Percentiles rank a stretch among this genome's conserved stretches.
These are phyloP conservation scores for Colletotrichum magnum DNA, from an alignment of 2,329 filamentous ascomycete genomes.

Conservation along the genomic window DNA sequence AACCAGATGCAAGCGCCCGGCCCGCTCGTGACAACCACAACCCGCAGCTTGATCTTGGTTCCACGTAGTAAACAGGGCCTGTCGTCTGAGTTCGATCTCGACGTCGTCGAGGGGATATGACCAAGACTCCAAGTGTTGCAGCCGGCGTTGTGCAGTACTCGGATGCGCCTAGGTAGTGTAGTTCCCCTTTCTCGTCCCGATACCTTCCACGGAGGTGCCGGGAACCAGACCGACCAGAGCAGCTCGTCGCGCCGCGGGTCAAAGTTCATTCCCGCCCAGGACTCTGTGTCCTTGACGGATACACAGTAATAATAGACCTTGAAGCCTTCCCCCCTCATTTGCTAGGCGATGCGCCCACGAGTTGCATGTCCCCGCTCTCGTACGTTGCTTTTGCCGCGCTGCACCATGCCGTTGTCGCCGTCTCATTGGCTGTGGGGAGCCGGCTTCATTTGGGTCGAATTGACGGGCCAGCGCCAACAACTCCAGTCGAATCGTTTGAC, in stretches of 20 bases:
- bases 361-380: slow-evolving; percentile 35
- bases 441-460: slow-evolving; percentile 24
- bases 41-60: background rate
- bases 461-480: slow-evolving; percentile 32
- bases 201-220: background rate
- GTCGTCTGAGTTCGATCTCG: background rate
- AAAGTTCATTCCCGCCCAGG: slow-evolving; percentile 7
- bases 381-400: slow-evolving; percentile 42
- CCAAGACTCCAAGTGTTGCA: too few relatives aligned
- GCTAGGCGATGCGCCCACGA: slow-evolving; percentile 34
- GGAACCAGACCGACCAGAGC: slow-evolving; percentile 29
- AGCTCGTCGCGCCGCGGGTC: slow-evolving; percentile 27
- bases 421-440: slow-evolving; percentile 23
- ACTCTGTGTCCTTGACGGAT: background rate
- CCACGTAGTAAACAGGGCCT: background rate
- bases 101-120: too few relatives aligned
- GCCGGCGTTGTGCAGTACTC: too few relatives aligned
- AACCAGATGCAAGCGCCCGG: slow-evolving; percentile 41
- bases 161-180: too few relatives aligned
- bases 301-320: too few relatives aligned
- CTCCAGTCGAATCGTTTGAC: slow-evolving; percentile 20
- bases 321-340: background rate
- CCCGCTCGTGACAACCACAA: slow-evolving; percentile 18
- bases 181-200: too few relatives aligned
- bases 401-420: background rate